Conservation (phyloP, 2,329 filamentous ascomycete genomes). For the Monosporascus sp. region DNA sequence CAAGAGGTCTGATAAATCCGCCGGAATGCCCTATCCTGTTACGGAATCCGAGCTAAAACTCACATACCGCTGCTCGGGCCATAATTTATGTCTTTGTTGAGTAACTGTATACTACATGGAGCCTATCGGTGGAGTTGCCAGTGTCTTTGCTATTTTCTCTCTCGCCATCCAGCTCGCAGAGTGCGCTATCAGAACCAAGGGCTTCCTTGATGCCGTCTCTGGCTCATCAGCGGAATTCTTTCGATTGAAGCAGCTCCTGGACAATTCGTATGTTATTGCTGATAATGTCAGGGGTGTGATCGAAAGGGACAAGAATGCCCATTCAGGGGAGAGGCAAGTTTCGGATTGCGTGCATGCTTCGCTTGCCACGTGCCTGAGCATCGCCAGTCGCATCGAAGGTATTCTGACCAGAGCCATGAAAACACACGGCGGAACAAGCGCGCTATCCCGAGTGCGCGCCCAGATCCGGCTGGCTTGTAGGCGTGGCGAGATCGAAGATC, state of each 20-base stretch:
- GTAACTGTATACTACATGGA: background rate
- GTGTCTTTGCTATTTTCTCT: background rate
- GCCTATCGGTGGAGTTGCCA: background rate
- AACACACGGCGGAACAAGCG: background rate
- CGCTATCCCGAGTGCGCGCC: background rate
- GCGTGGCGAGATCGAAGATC: background rate
- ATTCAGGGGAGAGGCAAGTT: background rate
- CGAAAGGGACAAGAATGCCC: background rate
- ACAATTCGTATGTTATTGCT: background rate
- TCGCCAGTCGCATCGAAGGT: background rate
- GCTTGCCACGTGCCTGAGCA: background rate
- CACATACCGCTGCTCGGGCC: too few species aligned
- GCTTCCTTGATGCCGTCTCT: background rate
- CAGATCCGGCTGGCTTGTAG: background rate
- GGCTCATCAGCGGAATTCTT: background rate
- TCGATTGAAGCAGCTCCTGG: background rate
- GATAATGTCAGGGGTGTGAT: background rate
- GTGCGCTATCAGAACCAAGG: background rate
- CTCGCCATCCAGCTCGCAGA: background rate
- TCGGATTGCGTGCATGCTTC: background rate
- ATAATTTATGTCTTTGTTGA: too few species aligned
- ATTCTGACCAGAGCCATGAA: background rate
- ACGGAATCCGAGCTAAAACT: too few species aligned
- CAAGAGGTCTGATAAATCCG: too few species aligned
- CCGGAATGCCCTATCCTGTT: too few species aligned